phyloP scores from a whole-genome alignment of 2,329 filamentous ascomycete genomes.

The Coniosporium tulheliwenetii region DNA sequence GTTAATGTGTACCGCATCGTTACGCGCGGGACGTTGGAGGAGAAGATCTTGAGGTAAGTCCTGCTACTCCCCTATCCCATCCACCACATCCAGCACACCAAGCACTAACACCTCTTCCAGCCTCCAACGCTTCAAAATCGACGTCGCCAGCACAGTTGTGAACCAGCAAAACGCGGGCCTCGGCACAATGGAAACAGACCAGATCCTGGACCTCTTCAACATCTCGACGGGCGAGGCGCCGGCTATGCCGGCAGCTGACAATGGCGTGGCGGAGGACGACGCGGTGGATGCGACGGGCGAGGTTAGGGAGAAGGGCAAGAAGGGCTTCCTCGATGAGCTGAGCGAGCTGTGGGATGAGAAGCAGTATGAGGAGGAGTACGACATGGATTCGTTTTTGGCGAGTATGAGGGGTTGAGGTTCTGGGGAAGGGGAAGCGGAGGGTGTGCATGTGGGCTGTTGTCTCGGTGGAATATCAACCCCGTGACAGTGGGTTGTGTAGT shows the following conservation, averaged over 20 bases:
- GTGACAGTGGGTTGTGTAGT: no score
- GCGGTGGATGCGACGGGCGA: conserved; percentile 69
- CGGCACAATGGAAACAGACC: conserved; percentile 93
- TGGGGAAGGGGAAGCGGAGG: background rate
- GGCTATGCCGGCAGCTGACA: conserved; percentile 39
- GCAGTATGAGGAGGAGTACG: conserved; percentile 97
- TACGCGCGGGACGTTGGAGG: conserved; percentile 86
- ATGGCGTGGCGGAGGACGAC: conserved; percentile 71
- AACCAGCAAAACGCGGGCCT: conserved; percentile 97
- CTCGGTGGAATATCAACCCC: no score
- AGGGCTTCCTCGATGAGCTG: conserved; percentile 87
- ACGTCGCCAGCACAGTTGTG: conserved; percentile 93
- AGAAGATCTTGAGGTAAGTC: conserved; percentile 79
- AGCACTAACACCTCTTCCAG: conserved; percentile 26
- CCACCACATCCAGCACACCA: conserved; percentile 3
- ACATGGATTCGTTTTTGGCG: conserved; percentile 87
- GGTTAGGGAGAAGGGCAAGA: conserved; percentile 87
- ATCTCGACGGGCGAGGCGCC: conserved; percentile 48
- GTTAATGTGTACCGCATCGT: conserved; percentile 97
- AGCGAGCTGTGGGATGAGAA: conserved; percentile 95
- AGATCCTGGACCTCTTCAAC: conserved; percentile 93
- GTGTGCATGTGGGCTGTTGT: background rate
- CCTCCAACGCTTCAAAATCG: conserved; percentile 97
- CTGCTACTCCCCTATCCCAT: background rate
- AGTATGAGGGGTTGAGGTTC: conserved; percentile 59